Conservation (phyloP, 371 early-diverging fungal genomes). For the Mycotypha africana region DNA sequence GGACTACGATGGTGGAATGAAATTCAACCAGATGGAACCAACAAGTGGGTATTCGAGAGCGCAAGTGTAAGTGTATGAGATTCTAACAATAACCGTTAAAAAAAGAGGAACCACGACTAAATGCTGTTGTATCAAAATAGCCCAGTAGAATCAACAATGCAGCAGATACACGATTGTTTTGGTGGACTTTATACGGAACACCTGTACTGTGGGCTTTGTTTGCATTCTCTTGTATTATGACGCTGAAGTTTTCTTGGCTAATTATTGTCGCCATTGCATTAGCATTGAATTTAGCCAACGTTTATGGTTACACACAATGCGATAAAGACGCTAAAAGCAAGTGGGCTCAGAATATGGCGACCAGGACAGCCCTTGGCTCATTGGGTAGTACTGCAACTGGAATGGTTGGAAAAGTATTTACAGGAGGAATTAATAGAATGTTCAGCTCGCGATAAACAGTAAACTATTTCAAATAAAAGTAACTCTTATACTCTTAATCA, state of each 20-base stretch:
- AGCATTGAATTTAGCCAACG: conserved; percentile 80
- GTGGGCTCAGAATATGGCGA: conserved; percentile 53
- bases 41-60: conserved; percentile 94
- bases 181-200: conserved; percentile 84
- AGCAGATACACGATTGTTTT: conserved; percentile 88
- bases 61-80: conserved; percentile 58
- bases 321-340: conserved; percentile 85
- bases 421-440: conserved; percentile 30
- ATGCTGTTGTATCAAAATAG: conserved; percentile 20
- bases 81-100: background rate
- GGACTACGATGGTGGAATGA: conserved; percentile 99
- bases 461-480: background rate
- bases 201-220: conserved; percentile 84
- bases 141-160: conserved; percentile 71
- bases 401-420: conserved; percentile 34
- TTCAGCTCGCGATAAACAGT: conserved; percentile 26
- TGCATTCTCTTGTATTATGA: conserved; percentile 70
- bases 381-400: conserved; percentile 33
- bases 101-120: no score
- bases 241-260: conserved; percentile 74
- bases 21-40: conserved; percentile 88
- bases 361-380: conserved; percentile 39
- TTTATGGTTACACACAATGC: conserved; percentile 92
- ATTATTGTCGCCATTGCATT: conserved; percentile 84
- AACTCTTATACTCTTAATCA: no score